Base-by-base conservation (phyloP, 2,329 filamentous ascomycete genomes). In the Fusarium continuum region DNA sequence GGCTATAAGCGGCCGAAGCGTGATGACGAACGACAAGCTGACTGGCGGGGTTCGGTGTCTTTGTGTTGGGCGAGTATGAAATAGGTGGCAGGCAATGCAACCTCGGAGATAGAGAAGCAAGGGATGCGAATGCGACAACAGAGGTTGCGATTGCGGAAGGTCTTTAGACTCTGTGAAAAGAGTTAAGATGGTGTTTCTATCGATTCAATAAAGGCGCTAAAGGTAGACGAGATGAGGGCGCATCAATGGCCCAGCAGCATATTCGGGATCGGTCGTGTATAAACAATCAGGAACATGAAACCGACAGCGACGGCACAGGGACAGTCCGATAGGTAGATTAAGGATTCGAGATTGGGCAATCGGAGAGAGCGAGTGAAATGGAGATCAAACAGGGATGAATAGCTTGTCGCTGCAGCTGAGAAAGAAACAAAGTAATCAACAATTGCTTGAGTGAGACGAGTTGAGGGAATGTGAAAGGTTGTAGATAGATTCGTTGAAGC, bases 181-280 rank as follows among this genome's bases (percentile, higher is more conserved):
- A 20, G 64, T 53, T 19, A 44, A 64, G 26, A 19, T 23, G 45
- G 28, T 29, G 22, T 23, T 43, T 20, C 29, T 56, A 35, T 16
- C 10, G 23, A 34, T 44, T 17, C 17, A 38, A 52, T 13, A 23
- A 41, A 38, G 35, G 32, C 46, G 56, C 57, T 63, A 54, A 31
- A 67, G 62, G 45, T 67, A 56, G 53, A 53, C 45, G 46, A 56
- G 53, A 53, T 41, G 46, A 68, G 53, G 53, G 55, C 46, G 25
- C 52, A 65, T 60, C 51, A 65, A 43, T 43, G 58, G 52, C 50
- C 55, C 47, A 69, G 44, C n/a, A 67, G 45, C 63, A 70, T 70
- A 36, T 45, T 58, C 56, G 44, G 57, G 40, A 59, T 56, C 54
- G 63, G 43, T 19, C 40, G 29, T 29, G 56, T 47, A 43, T 46